Evolutionary conservation across 2,329 filamentous ascomycete genomes (phyloP).

Genomic region (Sporothrix euskadiensis): DNA sequence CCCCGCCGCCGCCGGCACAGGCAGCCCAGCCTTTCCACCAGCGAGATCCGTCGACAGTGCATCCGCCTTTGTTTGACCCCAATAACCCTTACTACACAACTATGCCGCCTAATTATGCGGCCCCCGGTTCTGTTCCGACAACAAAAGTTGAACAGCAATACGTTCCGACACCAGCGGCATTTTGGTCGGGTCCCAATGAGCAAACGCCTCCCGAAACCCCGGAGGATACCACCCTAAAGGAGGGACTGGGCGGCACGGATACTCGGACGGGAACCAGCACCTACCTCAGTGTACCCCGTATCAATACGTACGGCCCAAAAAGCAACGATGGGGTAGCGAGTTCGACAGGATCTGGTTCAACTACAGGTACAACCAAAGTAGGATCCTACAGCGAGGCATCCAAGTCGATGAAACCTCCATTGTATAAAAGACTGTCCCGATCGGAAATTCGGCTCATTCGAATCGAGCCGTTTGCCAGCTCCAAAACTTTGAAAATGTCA

Average conservation of each 20-base stretch:
- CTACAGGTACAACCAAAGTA: not conserved
- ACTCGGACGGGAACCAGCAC: not conserved
- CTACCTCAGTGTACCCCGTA: not conserved
- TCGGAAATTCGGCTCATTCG: not conserved
- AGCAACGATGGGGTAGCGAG: not conserved
- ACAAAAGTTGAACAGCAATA: too few species aligned
- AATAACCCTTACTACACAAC: not conserved
- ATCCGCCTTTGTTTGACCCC: not conserved
- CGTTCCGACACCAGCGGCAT: too few species aligned
- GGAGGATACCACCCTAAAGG: not conserved
- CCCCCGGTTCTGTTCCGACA: too few species aligned
- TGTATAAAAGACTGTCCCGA: not conserved
- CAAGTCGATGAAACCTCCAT: not conserved
- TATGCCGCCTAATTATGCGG: not conserved
- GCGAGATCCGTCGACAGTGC: too few species aligned
- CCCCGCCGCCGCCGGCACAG: not conserved
- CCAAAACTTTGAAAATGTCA: not conserved
- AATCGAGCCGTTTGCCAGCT: not conserved
- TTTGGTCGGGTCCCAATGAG: not conserved
- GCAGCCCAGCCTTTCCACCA: not conserved
- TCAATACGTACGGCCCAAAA: not conserved
- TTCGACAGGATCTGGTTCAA: not conserved
- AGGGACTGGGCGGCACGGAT: not conserved
- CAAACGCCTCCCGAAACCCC: not conserved
- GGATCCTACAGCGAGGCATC: not conserved